A percentile compares a stretch with the other conserved stretches of the same genome.
phyloP scores from a whole-genome alignment of 1,284 basidiomycete genomes.

The Cryptococcus floricola region DNA sequence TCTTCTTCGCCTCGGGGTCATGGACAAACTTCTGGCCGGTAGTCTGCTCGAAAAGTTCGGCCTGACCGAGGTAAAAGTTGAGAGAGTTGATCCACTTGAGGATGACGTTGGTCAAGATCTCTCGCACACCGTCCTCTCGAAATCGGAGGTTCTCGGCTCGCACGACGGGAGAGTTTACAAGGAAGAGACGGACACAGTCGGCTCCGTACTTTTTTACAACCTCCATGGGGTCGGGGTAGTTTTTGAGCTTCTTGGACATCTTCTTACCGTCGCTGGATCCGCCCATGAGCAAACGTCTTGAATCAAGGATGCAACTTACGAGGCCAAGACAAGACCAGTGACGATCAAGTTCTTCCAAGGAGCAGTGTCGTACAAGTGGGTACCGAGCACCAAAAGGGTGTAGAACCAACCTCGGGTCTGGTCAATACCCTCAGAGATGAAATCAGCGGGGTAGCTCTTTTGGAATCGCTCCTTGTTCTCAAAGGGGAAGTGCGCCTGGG shows the following conservation, averaged over 20 bases:
- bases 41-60: slow-evolving; percentile 79
- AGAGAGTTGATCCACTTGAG: slow-evolving; percentile 99
- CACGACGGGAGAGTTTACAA: slow-evolving; percentile 98
- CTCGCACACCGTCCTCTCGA: slow-evolving; percentile 96
- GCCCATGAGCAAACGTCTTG: not conserved
- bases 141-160: slow-evolving; percentile 97
- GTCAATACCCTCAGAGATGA: slow-evolving; percentile 95
- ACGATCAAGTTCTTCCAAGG: slow-evolving; percentile 99
- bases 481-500: slow-evolving; percentile 96
- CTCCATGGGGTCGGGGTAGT: slow-evolving; percentile 95
- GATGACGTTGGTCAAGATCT: slow-evolving; percentile 90
- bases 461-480: slow-evolving; percentile 76
- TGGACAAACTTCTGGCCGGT: slow-evolving; percentile 78
- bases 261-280: slow-evolving; percentile 85
- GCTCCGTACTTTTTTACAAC: slow-evolving; percentile 92
- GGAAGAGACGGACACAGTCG: slow-evolving; percentile 94
- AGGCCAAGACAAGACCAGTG: slow-evolving; percentile 90
- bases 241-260: slow-evolving; percentile 98
- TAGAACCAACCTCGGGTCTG: slow-evolving; percentile 99
- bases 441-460: slow-evolving; percentile 89
- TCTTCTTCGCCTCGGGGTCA: slow-evolving; percentile 77
- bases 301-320: slow-evolving; percentile 54
- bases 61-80: slow-evolving; percentile 99
- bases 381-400: slow-evolving; percentile 90
- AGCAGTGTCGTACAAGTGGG: slow-evolving; percentile 86